phyloP scores from a whole-genome alignment of 2,329 filamentous ascomycete genomes.

The Fusarium pseudonygamai region DNA sequence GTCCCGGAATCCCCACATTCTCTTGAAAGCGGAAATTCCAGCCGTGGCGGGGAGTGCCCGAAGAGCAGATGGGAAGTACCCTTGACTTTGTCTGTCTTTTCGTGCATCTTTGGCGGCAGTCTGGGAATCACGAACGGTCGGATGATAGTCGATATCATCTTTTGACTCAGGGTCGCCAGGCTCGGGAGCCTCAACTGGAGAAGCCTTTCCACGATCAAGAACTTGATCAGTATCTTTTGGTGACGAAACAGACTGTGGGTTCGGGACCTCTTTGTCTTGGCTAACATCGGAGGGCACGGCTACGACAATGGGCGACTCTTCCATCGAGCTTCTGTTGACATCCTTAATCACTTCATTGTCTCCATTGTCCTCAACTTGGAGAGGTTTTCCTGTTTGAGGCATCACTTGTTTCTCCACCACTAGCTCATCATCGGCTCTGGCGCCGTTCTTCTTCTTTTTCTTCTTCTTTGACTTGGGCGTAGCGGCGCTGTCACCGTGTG shows the following conservation, averaged over 20 bases:
- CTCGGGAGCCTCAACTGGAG: neutral
- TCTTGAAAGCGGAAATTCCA: slow-evolving; percentile 31
- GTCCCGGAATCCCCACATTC: slow-evolving; percentile 34
- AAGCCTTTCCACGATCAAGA: slow-evolving; percentile 4
- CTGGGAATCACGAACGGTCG: slow-evolving; percentile 6
- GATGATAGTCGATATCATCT: slow-evolving; percentile 13
- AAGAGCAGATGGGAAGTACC: slow-evolving; percentile 38
- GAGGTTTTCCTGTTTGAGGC: neutral
- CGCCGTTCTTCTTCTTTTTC: slow-evolving; percentile 44
- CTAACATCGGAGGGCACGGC: neutral
- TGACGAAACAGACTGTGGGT: neutral
- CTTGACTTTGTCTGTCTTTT: slow-evolving; percentile 20
- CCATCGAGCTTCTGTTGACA: neutral
- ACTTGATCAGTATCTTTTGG: neutral
- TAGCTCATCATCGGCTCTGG: slow-evolving; percentile 20
- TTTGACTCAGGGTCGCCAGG: slow-evolving; percentile 5
- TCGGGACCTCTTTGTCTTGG: neutral
- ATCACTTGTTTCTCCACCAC: slow-evolving; percentile 15
- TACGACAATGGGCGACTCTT: neutral
- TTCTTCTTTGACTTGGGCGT: slow-evolving; percentile 40
- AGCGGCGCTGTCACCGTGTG: slow-evolving; percentile 10
- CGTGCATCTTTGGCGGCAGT: slow-evolving; percentile 11
- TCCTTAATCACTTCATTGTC: neutral
- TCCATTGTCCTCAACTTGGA: neutral
- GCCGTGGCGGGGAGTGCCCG: slow-evolving; percentile 29